These are phyloP conservation scores for Metschnikowia peoriensis DNA, from an alignment of 805 yeast genomes.

Conservation along the genomic window DNA sequence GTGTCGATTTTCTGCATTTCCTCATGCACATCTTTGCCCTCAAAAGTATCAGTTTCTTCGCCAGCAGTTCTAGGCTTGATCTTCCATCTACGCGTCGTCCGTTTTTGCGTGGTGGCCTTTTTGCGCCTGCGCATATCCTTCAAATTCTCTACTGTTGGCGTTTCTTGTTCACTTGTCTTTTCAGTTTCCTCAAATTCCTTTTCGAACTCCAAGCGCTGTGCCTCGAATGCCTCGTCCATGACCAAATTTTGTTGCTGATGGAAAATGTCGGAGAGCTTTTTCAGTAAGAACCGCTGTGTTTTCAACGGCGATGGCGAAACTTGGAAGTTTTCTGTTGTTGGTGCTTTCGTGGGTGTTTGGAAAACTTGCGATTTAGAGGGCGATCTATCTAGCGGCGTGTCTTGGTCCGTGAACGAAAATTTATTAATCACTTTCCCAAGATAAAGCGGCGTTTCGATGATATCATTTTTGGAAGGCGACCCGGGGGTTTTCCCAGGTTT, in stretches of 20 bases:
- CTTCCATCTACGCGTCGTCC: conserved; percentile 52
- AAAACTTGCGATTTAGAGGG: not conserved
- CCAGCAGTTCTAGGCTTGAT: conserved; percentile 38
- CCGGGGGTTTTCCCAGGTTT: not conserved
- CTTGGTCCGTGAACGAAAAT: conserved; percentile 13
- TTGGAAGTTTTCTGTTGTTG: conserved; percentile 23
- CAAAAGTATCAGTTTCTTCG: conserved; percentile 28
- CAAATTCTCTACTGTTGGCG: not conserved
- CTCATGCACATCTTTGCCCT: conserved; percentile 42
- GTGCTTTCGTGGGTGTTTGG: conserved; percentile 18
- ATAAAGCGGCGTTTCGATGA: conserved; percentile 16
- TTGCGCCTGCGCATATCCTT: conserved; percentile 16
- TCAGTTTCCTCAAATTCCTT: conserved; percentile 12
- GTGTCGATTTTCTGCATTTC: conserved; percentile 36
- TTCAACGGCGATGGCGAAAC: conserved; percentile 49
- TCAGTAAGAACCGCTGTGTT: conserved; percentile 28
- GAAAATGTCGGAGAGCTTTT: conserved; percentile 44
- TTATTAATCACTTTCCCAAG: conserved; percentile 16
- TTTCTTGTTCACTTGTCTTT: conserved; percentile 8
- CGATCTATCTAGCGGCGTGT: conserved; percentile 6
- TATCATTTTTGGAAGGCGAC: not conserved
- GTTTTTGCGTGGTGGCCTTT: conserved; percentile 46
- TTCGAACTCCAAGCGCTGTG: conserved; percentile 17
- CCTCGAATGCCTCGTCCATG: conserved; percentile 18
- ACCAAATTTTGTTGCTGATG: conserved; percentile 43